These are phyloP conservation scores for Dioscorea alata DNA, from an alignment of 106 monocot species.

Conservation along the genomic window DNA sequence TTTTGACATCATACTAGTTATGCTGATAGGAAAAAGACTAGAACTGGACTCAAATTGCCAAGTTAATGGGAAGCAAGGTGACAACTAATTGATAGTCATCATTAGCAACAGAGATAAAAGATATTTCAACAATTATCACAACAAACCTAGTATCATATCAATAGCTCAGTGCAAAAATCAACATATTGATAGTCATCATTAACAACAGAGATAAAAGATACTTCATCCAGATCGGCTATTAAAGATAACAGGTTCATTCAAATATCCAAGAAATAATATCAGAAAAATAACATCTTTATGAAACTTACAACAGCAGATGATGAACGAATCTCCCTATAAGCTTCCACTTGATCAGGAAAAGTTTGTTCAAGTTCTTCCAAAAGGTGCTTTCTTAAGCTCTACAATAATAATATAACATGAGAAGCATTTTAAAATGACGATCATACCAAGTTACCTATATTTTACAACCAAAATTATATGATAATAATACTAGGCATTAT, in stretches of 20 bases:
- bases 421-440: not conserved
- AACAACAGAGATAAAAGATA: not conserved
- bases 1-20: too few relatives aligned
- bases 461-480: too few relatives aligned
- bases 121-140: too few relatives aligned
- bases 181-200: not conserved
- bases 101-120: too few relatives aligned
- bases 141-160: not conserved
- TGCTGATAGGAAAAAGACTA: too few relatives aligned
- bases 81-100: too few relatives aligned
- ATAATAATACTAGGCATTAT: too few relatives aligned
- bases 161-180: not conserved
- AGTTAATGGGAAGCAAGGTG: too few relatives aligned
- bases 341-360: conserved; percentile 85
- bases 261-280: not conserved
- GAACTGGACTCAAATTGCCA: too few relatives aligned
- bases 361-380: conserved; percentile 82
- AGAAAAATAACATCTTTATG: not conserved
- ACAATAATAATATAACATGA: conserved; percentile 9
- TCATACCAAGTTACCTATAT: too few relatives aligned
- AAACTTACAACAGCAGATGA: conserved; percentile 79
- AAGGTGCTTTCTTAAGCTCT: conserved; percentile 76
- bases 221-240: not conserved
- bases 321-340: conserved; percentile 71
- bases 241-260: not conserved